These are phyloP conservation scores for Graphiopsis chlorocephala DNA, from an alignment of 2,329 filamentous ascomycete species.

Conservation along the genomic window DNA sequence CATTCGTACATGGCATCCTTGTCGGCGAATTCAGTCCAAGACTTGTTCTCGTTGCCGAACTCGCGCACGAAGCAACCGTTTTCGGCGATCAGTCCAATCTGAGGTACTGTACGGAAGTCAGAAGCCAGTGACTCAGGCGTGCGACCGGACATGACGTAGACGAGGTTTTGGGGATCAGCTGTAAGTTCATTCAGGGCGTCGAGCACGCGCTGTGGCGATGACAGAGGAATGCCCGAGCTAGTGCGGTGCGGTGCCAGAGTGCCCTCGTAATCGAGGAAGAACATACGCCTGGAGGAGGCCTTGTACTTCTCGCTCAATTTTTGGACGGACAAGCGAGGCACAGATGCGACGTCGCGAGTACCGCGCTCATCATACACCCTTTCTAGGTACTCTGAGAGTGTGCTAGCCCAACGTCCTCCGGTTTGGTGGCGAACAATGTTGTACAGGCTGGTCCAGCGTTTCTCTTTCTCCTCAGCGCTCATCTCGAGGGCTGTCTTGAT, in stretches of 20 bases:
- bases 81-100: conserved; percentile 86
- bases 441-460: conserved; percentile 72
- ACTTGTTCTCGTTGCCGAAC: conserved; percentile 47
- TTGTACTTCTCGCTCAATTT: conserved; percentile 65
- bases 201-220: conserved; percentile 80
- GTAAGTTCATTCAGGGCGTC: conserved; percentile 79
- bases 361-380: conserved; percentile 81
- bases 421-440: conserved; percentile 75
- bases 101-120: conserved; percentile 78
- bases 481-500: conserved; percentile 83
- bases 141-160: conserved; percentile 92
- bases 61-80: conserved; percentile 89
- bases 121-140: conserved; percentile 84
- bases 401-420: conserved; percentile 80
- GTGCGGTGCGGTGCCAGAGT: conserved; percentile 86
- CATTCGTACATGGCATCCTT: conserved; percentile 67
- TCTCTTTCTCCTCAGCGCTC: conserved; percentile 67
- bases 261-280: conserved; percentile 91
- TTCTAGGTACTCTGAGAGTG: conserved; percentile 68
- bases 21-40: conserved; percentile 79
- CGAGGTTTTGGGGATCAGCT: conserved; percentile 73
- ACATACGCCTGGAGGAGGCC: conserved; percentile 65
- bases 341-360: conserved; percentile 76
- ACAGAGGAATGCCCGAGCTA: conserved; percentile 77
- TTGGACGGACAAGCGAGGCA: conserved; percentile 75